Conservation (phyloP, 768 basidiomycete genomes). For the Mrakia blollopis region DNA sequence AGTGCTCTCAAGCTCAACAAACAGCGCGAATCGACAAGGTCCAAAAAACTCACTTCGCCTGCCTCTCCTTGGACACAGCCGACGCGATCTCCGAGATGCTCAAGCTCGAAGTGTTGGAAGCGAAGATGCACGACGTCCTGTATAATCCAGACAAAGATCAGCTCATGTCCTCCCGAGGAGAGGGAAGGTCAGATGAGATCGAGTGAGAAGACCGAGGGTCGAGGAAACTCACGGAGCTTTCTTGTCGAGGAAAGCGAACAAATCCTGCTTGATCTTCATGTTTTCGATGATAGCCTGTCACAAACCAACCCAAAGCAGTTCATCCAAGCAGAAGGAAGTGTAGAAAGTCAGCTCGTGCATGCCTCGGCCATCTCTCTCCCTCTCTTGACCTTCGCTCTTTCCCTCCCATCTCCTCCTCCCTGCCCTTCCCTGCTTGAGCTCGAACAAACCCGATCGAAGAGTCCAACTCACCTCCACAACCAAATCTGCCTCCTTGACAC, state of each 20-base stretch:
- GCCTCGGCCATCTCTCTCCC: background rate
- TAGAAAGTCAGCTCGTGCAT: background rate
- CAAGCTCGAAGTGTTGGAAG: conserved; percentile 48
- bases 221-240: conserved; percentile 40
- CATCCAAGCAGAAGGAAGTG: background rate
- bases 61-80: conserved; percentile 39
- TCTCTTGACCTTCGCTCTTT: background rate
- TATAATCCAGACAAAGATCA: background rate
- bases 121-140: conserved; percentile 42
- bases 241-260: conserved; percentile 46
- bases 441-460: too few relatives aligned
- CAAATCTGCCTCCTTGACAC: conserved; percentile 44
- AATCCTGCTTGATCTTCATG: conserved; percentile 47
- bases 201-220: background rate
- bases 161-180: background rate
- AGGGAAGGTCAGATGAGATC: background rate
- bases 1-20: too few relatives aligned
- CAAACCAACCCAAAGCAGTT: background rate
- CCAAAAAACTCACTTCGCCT: conserved; percentile 37
- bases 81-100: conserved; percentile 47
- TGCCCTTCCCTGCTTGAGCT: background rate
- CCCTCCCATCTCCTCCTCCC: background rate
- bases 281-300: conserved; percentile 47
- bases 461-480: conserved; percentile 45
- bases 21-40: too few relatives aligned